Evolutionary conservation across 106 monocot genomes (phyloP).

Genomic region (Gastrodia elata): DNA sequence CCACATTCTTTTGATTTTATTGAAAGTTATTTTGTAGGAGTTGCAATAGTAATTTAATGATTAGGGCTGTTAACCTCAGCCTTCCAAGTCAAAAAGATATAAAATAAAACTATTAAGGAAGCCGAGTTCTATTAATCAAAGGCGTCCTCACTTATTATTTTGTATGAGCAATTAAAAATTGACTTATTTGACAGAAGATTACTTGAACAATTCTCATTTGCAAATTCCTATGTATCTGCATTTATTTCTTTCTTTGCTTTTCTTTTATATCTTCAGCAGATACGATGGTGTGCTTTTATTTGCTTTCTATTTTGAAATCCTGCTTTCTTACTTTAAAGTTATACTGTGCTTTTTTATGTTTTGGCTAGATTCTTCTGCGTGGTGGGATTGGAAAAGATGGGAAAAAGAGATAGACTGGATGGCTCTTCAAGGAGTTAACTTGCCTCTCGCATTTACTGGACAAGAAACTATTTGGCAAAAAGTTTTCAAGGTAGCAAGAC

Average conservation of each 20-base stretch:
- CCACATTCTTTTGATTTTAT: not conserved
- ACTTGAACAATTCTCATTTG: not conserved
- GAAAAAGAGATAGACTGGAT: conserved; percentile 99
- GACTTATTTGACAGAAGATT: not conserved
- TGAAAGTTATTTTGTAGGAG: not conserved
- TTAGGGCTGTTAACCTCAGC: not conserved
- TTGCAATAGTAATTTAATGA: not conserved
- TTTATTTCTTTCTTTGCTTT: not conserved
- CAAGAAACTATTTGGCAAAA: conserved; percentile 94
- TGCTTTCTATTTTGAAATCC: not conserved
- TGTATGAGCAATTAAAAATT: not conserved
- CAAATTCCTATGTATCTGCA: not conserved
- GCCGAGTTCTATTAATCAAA: not conserved
- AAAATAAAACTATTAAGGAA: not conserved
- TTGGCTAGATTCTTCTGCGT: conserved; percentile 81
- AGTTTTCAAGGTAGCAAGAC: conserved; percentile 65
- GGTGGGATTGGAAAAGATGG: conserved; percentile 99
- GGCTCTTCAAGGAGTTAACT: conserved; percentile 95
- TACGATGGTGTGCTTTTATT: not conserved
- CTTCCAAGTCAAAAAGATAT: not conserved
- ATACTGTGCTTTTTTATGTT: not conserved
- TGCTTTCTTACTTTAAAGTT: not conserved
- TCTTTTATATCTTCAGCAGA: not conserved
- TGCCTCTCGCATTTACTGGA: conserved; percentile 96
- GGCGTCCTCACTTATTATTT: not conserved